Evolutionary conservation across 139 green algal genomes (phyloP), one percentile per base, ranked within the genome.

Genomic region (Chara braunii): DNA sequence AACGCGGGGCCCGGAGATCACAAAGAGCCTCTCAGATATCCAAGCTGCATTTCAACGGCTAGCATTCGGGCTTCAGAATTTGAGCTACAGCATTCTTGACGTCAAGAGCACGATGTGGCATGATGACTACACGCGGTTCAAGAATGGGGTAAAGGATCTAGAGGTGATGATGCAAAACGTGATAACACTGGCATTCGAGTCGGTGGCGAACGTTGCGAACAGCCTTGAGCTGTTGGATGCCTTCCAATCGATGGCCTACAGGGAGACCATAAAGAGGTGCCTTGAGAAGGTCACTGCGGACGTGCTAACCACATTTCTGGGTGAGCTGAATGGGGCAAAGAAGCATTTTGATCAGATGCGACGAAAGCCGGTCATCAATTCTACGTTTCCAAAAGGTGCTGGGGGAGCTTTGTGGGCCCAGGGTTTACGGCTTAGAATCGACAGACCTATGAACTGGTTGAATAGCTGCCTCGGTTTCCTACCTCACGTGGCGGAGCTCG

Each of bases 91-190:
- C 58, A 88, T 92, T 36, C 77, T 95, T 58, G 88, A 95, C 58
- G 85, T 92, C 40, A 89, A 89, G 52, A 78, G 78, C 12, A 89
- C 82, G 0, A 63, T 74, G 58, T 94, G 88, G 88, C 85, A 90
- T 60, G 88, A 95, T 67, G 86, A 95, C 72, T 95, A 88, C 84
- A 89, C 87, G 55, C 59, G 64, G 5, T 95, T 95, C 78, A 95
- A 90, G 77, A 59, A 43, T 29, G 84, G 83, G n/a, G 82, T 91
- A 12, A 88, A 88, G 73, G 85, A 89, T 62, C 69, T 92, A 37
- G 86, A 89, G 71, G 55, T 71, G 51, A 67, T 66, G 51, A 52
- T 81, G 26, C 37, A 55, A 29, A 32, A 77, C 42, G 26, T 74
- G 40, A 64, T 85, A 24, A 2, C 69, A 23, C 75, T 88, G 29